phyloP scores from a whole-genome alignment of 768 basidiomycete species.

The Pleurotus giganteus region DNA sequence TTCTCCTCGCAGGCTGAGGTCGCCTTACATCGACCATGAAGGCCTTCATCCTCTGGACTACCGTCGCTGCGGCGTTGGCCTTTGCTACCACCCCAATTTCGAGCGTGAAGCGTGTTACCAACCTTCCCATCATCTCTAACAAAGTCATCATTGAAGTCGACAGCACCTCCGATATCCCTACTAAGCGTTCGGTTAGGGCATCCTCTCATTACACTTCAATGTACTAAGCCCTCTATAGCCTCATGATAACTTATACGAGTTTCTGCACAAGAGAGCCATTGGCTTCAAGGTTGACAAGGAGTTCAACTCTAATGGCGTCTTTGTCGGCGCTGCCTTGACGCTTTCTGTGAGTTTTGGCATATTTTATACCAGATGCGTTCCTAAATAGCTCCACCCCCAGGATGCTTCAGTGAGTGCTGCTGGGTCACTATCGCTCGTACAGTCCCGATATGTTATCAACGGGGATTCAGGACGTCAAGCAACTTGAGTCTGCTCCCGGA shows the following conservation, averaged over 20 bases:
- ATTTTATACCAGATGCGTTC: background rate
- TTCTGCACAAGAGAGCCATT: slow-evolving; percentile 41
- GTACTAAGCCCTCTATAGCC: slow-evolving; percentile 28
- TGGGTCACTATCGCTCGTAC: background rate
- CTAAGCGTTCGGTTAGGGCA: slow-evolving; percentile 29
- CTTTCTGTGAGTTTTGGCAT: slow-evolving; percentile 33
- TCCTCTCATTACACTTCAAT: slow-evolving; percentile 14
- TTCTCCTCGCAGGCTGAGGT: background rate
- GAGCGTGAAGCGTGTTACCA: slow-evolving; percentile 34
- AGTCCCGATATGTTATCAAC: background rate
- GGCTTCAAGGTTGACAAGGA: slow-evolving; percentile 46
- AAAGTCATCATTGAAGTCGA: slow-evolving; percentile 61
- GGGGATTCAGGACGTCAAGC: slow-evolving; percentile 40
- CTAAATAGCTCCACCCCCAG: background rate
- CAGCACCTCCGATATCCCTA: slow-evolving; percentile 30
- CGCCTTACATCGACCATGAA: slow-evolving; percentile 29
- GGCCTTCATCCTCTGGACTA: slow-evolving; percentile 23
- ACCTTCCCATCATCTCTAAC: slow-evolving; percentile 39
- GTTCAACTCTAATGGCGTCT: slow-evolving; percentile 50
- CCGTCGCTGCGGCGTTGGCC: slow-evolving; percentile 25
- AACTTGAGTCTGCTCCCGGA: slow-evolving; percentile 44
- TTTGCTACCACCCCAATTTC: slow-evolving; percentile 33
- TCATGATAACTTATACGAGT: slow-evolving; percentile 49
- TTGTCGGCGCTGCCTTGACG: slow-evolving; percentile 57
- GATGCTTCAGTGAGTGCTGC: background rate